Base-by-base conservation (phyloP, 106 monocot species). In the Dendrobium catenatum region DNA sequence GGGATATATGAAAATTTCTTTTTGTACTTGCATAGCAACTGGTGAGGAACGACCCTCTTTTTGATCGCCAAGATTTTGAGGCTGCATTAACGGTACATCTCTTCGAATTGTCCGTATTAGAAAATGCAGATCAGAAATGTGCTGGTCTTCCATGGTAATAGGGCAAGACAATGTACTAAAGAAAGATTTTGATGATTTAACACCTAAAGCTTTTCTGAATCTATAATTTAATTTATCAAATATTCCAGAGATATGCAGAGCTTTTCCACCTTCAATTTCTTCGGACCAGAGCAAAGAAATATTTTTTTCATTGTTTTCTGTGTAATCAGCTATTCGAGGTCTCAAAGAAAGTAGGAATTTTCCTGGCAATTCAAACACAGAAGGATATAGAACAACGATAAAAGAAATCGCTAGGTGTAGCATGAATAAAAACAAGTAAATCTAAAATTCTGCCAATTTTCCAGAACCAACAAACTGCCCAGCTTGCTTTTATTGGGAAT, bases 1-100 rank as follows among this genome's bases (percentile, higher is more conserved):
- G 16, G 96, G 96, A 55, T 88, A 90, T 77, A 96, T 85, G 78
- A 91, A 93, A 80, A 96, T 90, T 81, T 96, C 96, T 67, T 86
- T 93, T 41, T 92, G 91, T 42, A 91, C 66, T 83, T 89, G 91
- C 81, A 90, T 77, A 58, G 88, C 85, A 76, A 90, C 80, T 54
- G 89, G 84, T 82, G 89, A 88, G 68, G 47, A n/a, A 20, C 72
- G 81, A 77, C 0, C 5, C n/a, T 80, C 82, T 76, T 78, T 83
- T 33, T 48, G 11, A 55, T 73, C 83, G 19, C 78, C 84, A 42
- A 51, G 51, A 51, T 51, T 51, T 51, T 51, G 51, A 51, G 91
- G 85, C 54, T 85, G 83, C 68, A 88, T 77, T 72, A 96, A 75
- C 43, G 96, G 96, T 18, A 96, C 93, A 79, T 96, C 91, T 87